Base-by-base conservation (phyloP, 2,329 filamentous ascomycete genomes). In the Pseudogymnoascus sp. region DNA sequence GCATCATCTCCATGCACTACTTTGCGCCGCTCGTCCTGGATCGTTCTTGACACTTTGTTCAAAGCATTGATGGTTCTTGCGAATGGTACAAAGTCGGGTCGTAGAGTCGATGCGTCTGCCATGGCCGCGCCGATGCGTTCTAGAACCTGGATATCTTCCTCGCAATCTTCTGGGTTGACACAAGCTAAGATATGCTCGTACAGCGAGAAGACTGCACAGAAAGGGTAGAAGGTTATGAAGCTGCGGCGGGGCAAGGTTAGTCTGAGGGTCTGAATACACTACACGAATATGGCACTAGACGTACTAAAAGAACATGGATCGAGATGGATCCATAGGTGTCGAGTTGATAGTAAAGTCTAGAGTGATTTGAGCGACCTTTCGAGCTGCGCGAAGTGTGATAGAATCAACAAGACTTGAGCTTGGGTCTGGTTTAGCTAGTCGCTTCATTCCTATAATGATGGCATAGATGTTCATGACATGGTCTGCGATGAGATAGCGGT, bases 331-430 rank as follows among this genome's bases (percentile, higher is more conserved):
- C 25, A n/a, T n/a, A 18, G 25, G 43, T 12, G 5, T n/a, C 25
- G 43, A 9, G 7, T 16, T n/a, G n/a, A 18, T 32, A n/a, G 43
- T 18, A 4, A 54, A 54, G 28, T 54, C 43, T 54, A 54, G 9
- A 12, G 43, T 54, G 25, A 54, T 54, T n/a, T 54, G 25, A 7
- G 25, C n/a, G 28, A 54, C 43, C 12, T 54, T 54, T 30, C 43
- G 43, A 54, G 43, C 43, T 16, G 43, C 43, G 25, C 43, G 43
- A 54, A 54, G 43, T 54, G 43, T 54, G 43, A 54, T 54, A 32
- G 28, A n/a, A 54, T 54, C 28, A n/a, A 54, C 43, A 32, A n/a
- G 28, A 32, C n/a, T 32, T 54, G 43, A 32, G 25, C 18, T 54
- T 54, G 43, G 43, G 11, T 11, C 25, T 25, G n/a, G 9, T 54